Percentiles rank a stretch among this genome's conserved stretches.
Evolutionary conservation across 2,329 filamentous ascomycete genomes (phyloP).

Genomic region (Aureobasidium lini): DNA sequence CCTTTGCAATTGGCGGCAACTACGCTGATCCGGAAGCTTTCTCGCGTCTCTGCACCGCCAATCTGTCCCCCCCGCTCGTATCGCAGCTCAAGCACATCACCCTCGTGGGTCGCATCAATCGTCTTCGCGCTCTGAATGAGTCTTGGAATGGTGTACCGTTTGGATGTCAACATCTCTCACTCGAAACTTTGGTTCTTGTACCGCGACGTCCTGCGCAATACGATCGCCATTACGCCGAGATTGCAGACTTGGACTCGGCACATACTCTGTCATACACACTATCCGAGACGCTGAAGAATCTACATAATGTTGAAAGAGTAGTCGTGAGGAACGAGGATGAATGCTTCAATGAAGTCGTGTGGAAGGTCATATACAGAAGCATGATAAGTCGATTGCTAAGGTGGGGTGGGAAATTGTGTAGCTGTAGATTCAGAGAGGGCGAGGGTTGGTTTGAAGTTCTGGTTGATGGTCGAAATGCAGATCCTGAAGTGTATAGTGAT

Average conservation of each 20-base stretch:
- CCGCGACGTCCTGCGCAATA: conserved; percentile 25
- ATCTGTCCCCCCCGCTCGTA: conserved; percentile 18
- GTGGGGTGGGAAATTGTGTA: conserved; percentile 24
- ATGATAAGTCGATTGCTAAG: conserved; percentile 28
- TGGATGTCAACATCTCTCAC: conserved; percentile 23
- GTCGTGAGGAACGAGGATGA: conserved; percentile 25
- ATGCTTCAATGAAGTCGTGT: conserved; percentile 28
- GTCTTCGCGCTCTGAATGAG: conserved; percentile 29
- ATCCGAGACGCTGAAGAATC: conserved; percentile 15
- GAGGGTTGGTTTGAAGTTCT: conserved; percentile 2
- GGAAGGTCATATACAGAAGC: conserved; percentile 28
- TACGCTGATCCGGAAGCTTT: conserved; percentile 24
- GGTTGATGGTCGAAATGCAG: conserved; percentile 1
- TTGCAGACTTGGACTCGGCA: conserved; percentile 28
- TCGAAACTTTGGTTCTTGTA: conserved; percentile 26
- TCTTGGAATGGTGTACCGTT: conserved; percentile 29
- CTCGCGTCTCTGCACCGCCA: conserved; percentile 19
- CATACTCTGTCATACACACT: conserved; percentile 22
- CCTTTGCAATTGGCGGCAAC: conserved; percentile 24
- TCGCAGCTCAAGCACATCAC: conserved; percentile 25
- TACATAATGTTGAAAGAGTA: conserved; percentile 24
- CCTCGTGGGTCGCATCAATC: conserved; percentile 25
- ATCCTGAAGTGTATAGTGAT: background rate
- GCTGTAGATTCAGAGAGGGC: conserved; percentile 1
- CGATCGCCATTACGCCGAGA: conserved; percentile 20